Conservation (phyloP, 2,329 filamentous ascomycete genomes). For the Colletotrichum nymphaeae region DNA sequence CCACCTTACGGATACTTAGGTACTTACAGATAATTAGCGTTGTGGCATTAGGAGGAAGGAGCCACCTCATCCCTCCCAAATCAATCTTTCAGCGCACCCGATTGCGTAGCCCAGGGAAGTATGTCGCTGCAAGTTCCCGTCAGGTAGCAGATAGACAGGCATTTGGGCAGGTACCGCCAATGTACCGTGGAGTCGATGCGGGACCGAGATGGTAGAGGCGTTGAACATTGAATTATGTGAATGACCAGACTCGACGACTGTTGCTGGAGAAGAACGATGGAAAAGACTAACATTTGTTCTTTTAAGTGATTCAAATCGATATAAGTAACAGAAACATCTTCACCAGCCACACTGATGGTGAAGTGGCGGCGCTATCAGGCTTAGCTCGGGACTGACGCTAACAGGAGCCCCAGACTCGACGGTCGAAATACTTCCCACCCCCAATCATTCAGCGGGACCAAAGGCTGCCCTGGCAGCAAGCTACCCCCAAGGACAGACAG, state of each 20-base stretch:
- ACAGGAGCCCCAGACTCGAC: conserved; percentile 18
- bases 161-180: conserved; percentile 11
- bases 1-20: not conserved
- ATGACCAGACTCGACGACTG: too few relatives aligned
- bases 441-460: conserved; percentile 7
- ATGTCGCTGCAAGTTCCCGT: conserved; percentile 30
- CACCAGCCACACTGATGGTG: not conserved
- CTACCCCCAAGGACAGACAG: conserved; percentile 22
- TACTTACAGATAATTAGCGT: not conserved
- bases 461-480: conserved; percentile 31
- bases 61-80: not conserved
- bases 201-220: conserved; percentile 5
- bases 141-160: conserved; percentile 27
- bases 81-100: not conserved
- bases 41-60: conserved; percentile 2
- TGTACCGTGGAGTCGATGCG: conserved; percentile 8
- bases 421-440: conserved; percentile 19
- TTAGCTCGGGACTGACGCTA: conserved; percentile 7
- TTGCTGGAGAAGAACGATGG: not conserved
- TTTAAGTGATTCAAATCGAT: not conserved
- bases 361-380: conserved; percentile 11
- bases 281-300: not conserved
- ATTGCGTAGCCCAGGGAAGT: conserved; percentile 13
- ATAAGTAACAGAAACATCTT: not conserved
- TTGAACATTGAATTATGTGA: not conserved